Evolutionary conservation across 768 basidiomycete species (phyloP).

Genomic region (Russula vinacea): DNA sequence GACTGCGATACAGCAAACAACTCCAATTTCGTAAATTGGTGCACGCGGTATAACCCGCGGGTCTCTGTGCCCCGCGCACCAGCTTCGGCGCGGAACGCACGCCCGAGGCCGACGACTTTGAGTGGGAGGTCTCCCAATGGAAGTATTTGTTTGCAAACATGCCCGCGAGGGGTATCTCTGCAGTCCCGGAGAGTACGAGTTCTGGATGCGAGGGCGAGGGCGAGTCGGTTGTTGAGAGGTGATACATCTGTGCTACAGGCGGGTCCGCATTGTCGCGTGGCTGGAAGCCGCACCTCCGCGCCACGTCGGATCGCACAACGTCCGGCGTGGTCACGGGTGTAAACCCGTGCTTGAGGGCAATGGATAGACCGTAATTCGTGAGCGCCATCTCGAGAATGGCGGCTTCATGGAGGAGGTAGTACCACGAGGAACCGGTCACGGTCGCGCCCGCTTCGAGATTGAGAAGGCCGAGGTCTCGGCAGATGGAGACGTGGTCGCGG

Average conservation of each 20-base stretch:
- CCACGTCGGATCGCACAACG: slow-evolving; percentile 83
- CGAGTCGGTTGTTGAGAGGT: slow-evolving; percentile 43
- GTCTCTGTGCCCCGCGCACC: slow-evolving; percentile 90
- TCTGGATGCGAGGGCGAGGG: slow-evolving; percentile 43
- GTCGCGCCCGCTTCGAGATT: slow-evolving; percentile 77
- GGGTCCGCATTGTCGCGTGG: slow-evolving; percentile 72
- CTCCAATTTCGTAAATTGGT: slow-evolving; percentile 97
- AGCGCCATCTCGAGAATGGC: slow-evolving; percentile 86
- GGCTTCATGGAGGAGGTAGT: slow-evolving; percentile 80
- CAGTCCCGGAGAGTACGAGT: slow-evolving; percentile 86
- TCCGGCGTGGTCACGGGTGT: slow-evolving; percentile 86
- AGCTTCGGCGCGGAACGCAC: slow-evolving; percentile 94
- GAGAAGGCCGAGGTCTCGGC: slow-evolving; percentile 60
- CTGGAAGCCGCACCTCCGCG: slow-evolving; percentile 87
- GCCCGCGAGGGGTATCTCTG: slow-evolving; percentile 92
- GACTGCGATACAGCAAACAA: slow-evolving; percentile 74
- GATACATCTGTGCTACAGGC: slow-evolving; percentile 74
- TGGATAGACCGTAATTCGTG: slow-evolving; percentile 77
- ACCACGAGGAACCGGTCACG: slow-evolving; percentile 89
- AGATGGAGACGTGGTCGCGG: slow-evolving; percentile 76
- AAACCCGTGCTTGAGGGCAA: slow-evolving; percentile 79
- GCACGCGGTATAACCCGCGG: slow-evolving; percentile 90
- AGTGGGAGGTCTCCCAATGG: slow-evolving; percentile 57
- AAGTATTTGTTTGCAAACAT: slow-evolving; percentile 78
- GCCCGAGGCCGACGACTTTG: slow-evolving; percentile 84